phyloP scores from a whole-genome alignment of 1,139 yeast species.

The Torulaspora pretoriensis region DNA sequence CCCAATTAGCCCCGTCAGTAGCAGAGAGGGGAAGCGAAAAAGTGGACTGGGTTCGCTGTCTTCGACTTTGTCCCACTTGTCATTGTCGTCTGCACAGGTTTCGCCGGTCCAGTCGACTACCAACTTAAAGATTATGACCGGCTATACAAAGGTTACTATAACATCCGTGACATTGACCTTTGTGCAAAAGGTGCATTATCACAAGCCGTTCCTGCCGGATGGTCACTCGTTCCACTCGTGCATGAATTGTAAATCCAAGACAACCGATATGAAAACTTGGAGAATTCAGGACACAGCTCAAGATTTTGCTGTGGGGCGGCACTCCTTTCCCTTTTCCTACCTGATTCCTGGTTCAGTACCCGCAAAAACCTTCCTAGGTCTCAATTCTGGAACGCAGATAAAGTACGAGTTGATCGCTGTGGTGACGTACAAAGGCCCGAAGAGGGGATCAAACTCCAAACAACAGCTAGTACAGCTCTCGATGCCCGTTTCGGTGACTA shows the following conservation, averaged over 20 bases:
- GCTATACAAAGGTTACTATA: slow-evolving; percentile 39
- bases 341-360: slow-evolving; percentile 88
- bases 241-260: slow-evolving; percentile 50
- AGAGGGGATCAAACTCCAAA: slow-evolving; percentile 23
- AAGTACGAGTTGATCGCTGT: slow-evolving; percentile 71
- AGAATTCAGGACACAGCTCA: slow-evolving; percentile 63
- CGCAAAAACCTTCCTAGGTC: slow-evolving; percentile 63
- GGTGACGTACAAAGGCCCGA: slow-evolving; percentile 44
- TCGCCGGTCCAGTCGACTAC: slow-evolving; percentile 16
- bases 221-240: slow-evolving; percentile 51
- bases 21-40: slow-evolving; percentile 15
- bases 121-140: slow-evolving; percentile 22
- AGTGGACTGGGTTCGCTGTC: slow-evolving; percentile 17
- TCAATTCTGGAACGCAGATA: slow-evolving; percentile 52
- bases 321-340: slow-evolving; percentile 93
- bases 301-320: slow-evolving; percentile 58
- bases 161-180: slow-evolving; percentile 59
- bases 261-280: slow-evolving; percentile 78
- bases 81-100: slow-evolving; percentile 14
- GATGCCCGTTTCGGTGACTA: slow-evolving; percentile 69
- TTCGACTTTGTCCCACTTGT: slow-evolving; percentile 19
- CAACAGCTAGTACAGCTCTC: slow-evolving; percentile 41
- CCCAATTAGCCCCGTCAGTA: slow-evolving; percentile 12
- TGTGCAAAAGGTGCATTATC: slow-evolving; percentile 62
- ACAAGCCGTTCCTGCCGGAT: slow-evolving; percentile 61